A percentile compares a stretch with the other conserved stretches of the same genome.
These are phyloP conservation scores for Tolypocladium sp. DNA, from an alignment of 2,329 filamentous ascomycete genomes.

Conservation along the genomic window DNA sequence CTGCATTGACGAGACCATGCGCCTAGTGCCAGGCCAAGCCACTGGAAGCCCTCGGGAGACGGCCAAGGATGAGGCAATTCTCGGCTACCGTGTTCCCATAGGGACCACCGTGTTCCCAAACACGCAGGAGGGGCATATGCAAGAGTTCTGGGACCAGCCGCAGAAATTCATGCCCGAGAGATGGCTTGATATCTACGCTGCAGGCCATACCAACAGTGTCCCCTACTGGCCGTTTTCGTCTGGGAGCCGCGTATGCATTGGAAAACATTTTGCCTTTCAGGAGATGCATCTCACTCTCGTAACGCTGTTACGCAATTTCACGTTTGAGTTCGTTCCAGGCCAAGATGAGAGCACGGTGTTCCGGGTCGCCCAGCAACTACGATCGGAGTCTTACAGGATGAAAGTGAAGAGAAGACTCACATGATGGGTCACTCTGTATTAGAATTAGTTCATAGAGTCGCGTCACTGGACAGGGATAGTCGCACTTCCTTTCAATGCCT, in stretches of 20 bases:
- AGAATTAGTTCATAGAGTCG: neutral
- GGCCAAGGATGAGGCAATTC: neutral
- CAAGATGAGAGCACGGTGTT: neutral
- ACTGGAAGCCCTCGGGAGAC: slow-evolving; percentile 1
- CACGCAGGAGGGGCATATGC: neutral
- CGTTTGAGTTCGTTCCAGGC: neutral
- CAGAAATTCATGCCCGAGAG: neutral
- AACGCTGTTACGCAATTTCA: neutral
- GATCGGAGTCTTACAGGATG: neutral
- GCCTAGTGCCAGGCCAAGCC: neutral
- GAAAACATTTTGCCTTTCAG: neutral
- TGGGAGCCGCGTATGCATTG: neutral
- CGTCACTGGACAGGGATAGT: neutral
- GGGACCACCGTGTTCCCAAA: slow-evolving; percentile 1
- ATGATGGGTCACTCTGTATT: neutral
- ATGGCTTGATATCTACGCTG: neutral
- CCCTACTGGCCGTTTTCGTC: slow-evolving; percentile 1
- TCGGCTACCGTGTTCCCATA: neutral
- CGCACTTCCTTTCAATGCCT: neutral
- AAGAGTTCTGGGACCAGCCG: neutral
- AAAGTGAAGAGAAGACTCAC: neutral
- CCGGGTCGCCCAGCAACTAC: neutral
- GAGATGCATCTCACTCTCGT: slow-evolving; percentile 1
- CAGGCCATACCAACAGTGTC: neutral
- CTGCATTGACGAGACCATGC: slow-evolving; percentile 1